Base-by-base conservation (phyloP, 768 basidiomycete species). In the Neoboletus magnificus region DNA sequence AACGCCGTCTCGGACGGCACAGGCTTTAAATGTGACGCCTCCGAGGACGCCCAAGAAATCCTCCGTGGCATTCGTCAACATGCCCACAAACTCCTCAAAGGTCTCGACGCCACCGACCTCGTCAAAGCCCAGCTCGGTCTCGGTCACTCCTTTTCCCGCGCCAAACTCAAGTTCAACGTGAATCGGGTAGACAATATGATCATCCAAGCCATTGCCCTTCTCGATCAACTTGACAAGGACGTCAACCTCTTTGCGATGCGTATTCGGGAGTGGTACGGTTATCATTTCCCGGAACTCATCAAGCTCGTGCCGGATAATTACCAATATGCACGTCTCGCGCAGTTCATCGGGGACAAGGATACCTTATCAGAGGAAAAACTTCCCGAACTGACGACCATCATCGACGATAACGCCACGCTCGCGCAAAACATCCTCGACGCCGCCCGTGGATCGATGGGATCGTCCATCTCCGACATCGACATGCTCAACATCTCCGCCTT, bases 161-260 rank as follows among this genome's bases (percentile, higher is more conserved):
- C 95, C 39, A 98, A 98, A 72, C 88, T 98, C 59, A 98, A 98
- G 76, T 98, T 93, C 82, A 95, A 94, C 74, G 92, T 94, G 52
- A 95, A 95, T 79, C 82, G 92, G 50, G 84, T 91, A 54, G 94
- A 97, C 76, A 97, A 98, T 80, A 98, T 98, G 96, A 98, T 98
- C 75, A 98, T 98, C 64, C 96, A 98, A 75, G 96, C 96, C 56
- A 98, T 98, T 70, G 91, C 95, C 5, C 86, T 98, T 55, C 90
- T 97, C 65, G 96, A 98, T 76, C 95, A 98, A 67, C 88, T 98
- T 66, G 96, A 98, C 82, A 98, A 98, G 79, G 96, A 98, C 72
- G 93, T 98, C 73, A 98, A 98, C 78, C 85, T 95, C 30, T 98
- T 98, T 72, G 89, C 94, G 20, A 98, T 98, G 96, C 91, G 96